Evolutionary conservation across 306 rosid species (phyloP).

Genomic region (Hylodesmum podocarpum): DNA sequence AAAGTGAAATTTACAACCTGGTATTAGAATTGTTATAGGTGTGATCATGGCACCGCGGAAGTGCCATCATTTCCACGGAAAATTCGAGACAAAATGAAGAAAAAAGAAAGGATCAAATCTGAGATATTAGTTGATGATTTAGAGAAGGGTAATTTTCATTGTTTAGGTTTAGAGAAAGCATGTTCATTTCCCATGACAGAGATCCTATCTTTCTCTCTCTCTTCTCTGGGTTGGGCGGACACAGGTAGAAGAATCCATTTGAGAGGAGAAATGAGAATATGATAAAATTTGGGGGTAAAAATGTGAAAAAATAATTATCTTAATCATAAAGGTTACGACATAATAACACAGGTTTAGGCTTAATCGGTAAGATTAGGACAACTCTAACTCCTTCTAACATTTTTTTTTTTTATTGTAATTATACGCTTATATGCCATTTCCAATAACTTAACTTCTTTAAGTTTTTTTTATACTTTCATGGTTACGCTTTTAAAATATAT

Average conservation of each 20-base stretch:
- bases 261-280: not conserved
- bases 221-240: not conserved
- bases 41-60: conserved; percentile 35
- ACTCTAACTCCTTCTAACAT: no score
- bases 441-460: no score
- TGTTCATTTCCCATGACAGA: not conserved
- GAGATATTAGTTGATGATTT: conserved; percentile 7
- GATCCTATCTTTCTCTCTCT: not conserved
- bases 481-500: no score
- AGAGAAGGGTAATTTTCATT: not conserved
- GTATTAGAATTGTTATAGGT: conserved; percentile 6
- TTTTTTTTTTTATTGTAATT: no score
- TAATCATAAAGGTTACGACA: not conserved
- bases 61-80: conserved; percentile 25
- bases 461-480: no score
- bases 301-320: not conserved
- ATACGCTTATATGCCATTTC: no score
- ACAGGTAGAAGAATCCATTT: not conserved
- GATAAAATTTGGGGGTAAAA: not conserved
- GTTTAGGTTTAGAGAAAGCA: not conserved
- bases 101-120: not conserved
- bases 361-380: no score
- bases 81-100: conserved; percentile 5
- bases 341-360: not conserved
- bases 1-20: conserved; percentile 35